These are phyloP conservation scores for Boletus rubropictus DNA, from an alignment of 768 basidiomycete genomes.

Conservation along the genomic window DNA sequence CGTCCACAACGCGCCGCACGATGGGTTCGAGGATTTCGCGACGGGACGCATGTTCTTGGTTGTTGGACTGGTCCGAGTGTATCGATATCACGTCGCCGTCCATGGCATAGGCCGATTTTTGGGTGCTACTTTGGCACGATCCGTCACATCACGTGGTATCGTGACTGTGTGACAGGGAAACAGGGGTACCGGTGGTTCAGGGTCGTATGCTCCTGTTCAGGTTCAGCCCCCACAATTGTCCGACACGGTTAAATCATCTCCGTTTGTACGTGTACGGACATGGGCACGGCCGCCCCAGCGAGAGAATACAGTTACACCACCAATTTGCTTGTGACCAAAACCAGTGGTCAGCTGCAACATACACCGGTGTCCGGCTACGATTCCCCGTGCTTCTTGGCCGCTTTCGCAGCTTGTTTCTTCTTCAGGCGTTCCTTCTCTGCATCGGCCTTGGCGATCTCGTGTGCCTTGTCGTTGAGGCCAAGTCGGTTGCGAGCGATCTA, in stretches of 20 bases:
- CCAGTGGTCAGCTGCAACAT: not conserved
- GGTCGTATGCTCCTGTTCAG: conserved; percentile 2
- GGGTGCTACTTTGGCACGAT: conserved; percentile 23
- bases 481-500: conserved; percentile 89
- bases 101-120: conserved; percentile 11
- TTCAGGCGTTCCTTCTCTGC: conserved; percentile 48
- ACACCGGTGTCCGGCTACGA: conserved; percentile 18
- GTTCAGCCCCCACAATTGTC: conserved; percentile 10
- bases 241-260: conserved; percentile 14
- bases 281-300: not conserved
- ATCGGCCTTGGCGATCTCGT: conserved; percentile 73
- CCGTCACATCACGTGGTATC: conserved; percentile 25
- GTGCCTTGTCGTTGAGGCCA: conserved; percentile 83
- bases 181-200: not conserved
- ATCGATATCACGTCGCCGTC: conserved; percentile 33
- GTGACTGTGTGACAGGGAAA: conserved; percentile 2
- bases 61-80: conserved; percentile 25
- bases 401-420: conserved; percentile 51
- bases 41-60: conserved; percentile 33
- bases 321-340: not conserved
- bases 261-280: not conserved
- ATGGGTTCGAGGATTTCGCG: conserved; percentile 60
- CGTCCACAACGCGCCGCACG: conserved; percentile 70
- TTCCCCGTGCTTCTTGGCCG: conserved; percentile 31
- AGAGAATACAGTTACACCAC: conserved; percentile 2